Percentiles rank a stretch among this genome's conserved stretches.
Conservation (phyloP, 306 rosid genomes). For the Medicago lupulina region DNA sequence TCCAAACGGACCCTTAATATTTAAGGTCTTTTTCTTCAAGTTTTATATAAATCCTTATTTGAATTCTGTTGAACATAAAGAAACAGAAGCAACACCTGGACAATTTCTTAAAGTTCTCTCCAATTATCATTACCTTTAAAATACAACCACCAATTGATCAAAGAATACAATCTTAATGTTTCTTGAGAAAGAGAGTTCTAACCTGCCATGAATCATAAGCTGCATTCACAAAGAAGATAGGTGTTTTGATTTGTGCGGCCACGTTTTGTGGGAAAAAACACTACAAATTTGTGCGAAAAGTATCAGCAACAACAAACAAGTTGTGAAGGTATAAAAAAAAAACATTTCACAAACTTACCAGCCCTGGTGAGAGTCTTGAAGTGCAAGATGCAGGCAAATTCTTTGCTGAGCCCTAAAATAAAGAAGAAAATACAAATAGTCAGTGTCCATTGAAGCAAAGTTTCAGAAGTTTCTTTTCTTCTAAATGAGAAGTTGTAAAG, state of each 20-base stretch:
- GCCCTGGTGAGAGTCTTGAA: slow-evolving; percentile 69
- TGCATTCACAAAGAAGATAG: slow-evolving; percentile 83
- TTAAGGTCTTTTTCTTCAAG: not conserved
- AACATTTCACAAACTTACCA: slow-evolving; percentile 55
- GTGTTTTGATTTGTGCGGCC: slow-evolving; percentile 68
- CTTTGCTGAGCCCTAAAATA: slow-evolving; percentile 68
- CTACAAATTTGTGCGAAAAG: slow-evolving; percentile 51
- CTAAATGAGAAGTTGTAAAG: not conserved
- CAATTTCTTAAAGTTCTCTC: too few relatives aligned
- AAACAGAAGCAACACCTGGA: not conserved
- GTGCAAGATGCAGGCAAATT: slow-evolving; percentile 79
- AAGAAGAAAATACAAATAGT: slow-evolving; percentile 1
- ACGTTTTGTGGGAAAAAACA: slow-evolving; percentile 91
- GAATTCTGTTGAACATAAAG: not conserved
- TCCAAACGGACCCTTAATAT: not conserved
- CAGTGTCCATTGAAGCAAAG: not conserved
- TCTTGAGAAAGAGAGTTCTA: slow-evolving; percentile 35
- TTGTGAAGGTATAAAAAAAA: not conserved
- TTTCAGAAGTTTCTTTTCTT: slow-evolving; percentile 19
- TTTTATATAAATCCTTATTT: too few relatives aligned
- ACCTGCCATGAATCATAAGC: slow-evolving; percentile 99
- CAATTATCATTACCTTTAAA: too few relatives aligned
- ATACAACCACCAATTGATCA: too few relatives aligned
- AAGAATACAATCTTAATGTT: not conserved
- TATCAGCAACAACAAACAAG: slow-evolving; percentile 29